Conservation (phyloP, 1,284 basidiomycete genomes). For the Pseudozyma thailandica region DNA sequence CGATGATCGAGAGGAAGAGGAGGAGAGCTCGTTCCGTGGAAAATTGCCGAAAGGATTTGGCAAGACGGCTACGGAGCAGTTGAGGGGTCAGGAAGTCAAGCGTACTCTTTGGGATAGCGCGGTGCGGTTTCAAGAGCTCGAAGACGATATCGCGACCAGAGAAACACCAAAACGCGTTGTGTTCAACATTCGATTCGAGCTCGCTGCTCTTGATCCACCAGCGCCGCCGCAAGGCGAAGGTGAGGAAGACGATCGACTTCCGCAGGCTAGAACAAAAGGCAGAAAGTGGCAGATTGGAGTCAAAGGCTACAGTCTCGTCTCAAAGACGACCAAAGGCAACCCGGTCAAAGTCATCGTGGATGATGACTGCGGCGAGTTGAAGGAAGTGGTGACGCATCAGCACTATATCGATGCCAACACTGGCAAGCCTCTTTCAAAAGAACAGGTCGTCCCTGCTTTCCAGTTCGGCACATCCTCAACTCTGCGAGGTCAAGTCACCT, state of each 20-base stretch:
- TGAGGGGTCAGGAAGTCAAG: conserved; percentile 36
- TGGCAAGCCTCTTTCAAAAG: conserved; percentile 76
- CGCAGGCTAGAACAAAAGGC: conserved; percentile 54
- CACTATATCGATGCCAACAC: conserved; percentile 79
- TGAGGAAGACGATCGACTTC: conserved; percentile 24
- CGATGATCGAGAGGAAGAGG: conserved; percentile 52
- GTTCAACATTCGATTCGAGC: conserved; percentile 83
- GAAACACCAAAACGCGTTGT: conserved; percentile 88
- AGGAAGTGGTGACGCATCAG: conserved; percentile 55
- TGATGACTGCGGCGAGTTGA: conserved; percentile 52
- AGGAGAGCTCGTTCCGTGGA: conserved; percentile 9
- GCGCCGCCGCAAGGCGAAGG: neutral
- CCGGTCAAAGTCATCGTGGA: conserved; percentile 61
- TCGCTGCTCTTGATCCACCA: conserved; percentile 71
- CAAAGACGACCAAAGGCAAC: conserved; percentile 46
- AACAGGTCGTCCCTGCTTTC: conserved; percentile 71
- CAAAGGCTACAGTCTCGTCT: conserved; percentile 75
- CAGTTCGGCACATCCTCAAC: conserved; percentile 56
- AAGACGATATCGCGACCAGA: conserved; percentile 62
- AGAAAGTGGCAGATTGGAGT: conserved; percentile 85
- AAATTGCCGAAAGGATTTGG: conserved; percentile 26
- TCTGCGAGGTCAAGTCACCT: conserved; percentile 76
- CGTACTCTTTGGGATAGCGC: conserved; percentile 54
- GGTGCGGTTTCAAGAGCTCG: conserved; percentile 61
- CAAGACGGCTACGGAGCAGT: conserved; percentile 32